Percentiles rank a stretch among this genome's conserved stretches.
These are phyloP conservation scores for Candida incommunis DNA, from an alignment of 805 yeast species.

Conservation along the genomic window DNA sequence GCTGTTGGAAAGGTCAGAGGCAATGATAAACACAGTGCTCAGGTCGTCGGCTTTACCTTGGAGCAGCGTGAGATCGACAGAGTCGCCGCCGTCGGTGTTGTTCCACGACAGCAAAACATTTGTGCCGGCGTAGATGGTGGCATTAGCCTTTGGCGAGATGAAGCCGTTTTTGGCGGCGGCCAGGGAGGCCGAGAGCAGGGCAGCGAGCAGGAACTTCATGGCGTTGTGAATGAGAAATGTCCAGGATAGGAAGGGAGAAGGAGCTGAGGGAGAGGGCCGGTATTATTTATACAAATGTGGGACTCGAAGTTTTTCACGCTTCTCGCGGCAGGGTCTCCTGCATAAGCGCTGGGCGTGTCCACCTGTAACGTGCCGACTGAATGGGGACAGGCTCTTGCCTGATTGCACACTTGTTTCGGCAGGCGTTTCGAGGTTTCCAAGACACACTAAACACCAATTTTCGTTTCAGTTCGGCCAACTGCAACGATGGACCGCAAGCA, in stretches of 20 bases:
- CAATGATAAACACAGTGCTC: conserved; percentile 20
- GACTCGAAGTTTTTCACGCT: too few relatives aligned
- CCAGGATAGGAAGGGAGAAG: conserved; percentile 5
- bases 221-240: neutral
- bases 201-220: conserved; percentile 8
- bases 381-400: too few relatives aligned
- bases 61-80: conserved; percentile 18
- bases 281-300: neutral
- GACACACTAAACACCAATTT: too few relatives aligned
- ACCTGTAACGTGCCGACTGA: too few relatives aligned
- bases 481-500: too few relatives aligned
- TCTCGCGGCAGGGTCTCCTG: too few relatives aligned
- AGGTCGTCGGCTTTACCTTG: conserved; percentile 21
- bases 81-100: conserved; percentile 18
- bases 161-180: conserved; percentile 18
- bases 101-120: conserved; percentile 19
- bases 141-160: conserved; percentile 18
- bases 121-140: conserved; percentile 18
- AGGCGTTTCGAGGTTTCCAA: too few relatives aligned
- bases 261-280: conserved; percentile 4
- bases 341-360: too few relatives aligned
- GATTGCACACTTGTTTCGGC: too few relatives aligned
- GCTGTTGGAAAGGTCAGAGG: conserved; percentile 19
- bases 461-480: too few relatives aligned
- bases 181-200: conserved; percentile 9